phyloP scores from a whole-genome alignment of 805 yeast species.

The Tetrapisispora pingtungensis region DNA sequence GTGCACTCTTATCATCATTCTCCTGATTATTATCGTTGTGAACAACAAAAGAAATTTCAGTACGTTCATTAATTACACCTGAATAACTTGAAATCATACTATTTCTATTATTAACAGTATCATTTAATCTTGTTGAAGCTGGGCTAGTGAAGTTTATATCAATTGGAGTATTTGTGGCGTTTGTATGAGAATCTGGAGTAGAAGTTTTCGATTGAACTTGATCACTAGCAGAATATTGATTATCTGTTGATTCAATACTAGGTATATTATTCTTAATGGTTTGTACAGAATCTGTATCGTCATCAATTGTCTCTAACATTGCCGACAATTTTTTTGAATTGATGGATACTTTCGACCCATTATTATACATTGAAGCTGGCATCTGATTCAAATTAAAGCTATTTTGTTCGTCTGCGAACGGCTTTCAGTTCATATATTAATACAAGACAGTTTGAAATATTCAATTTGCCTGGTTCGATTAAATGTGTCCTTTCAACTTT shows the following conservation, averaged over 20 bases:
- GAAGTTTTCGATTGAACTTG: neutral
- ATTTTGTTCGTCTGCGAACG: no score
- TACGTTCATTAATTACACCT: slow-evolving; percentile 26
- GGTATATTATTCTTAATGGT: neutral
- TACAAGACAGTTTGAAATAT: no score
- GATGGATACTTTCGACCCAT: slow-evolving; percentile 11
- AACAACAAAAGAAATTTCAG: slow-evolving; percentile 23
- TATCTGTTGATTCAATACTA: neutral
- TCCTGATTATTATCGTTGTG: slow-evolving; percentile 8
- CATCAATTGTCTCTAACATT: slow-evolving; percentile 21
- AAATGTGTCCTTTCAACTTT: no score
- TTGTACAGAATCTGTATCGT: slow-evolving; percentile 10
- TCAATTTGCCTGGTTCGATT: no score
- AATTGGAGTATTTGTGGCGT: neutral
- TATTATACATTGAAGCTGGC: slow-evolving; percentile 3
- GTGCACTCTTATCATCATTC: slow-evolving; percentile 1
- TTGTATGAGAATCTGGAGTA: neutral
- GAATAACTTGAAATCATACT: slow-evolving; percentile 26
- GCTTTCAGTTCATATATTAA: no score
- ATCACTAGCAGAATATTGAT: neutral
- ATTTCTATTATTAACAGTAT: neutral
- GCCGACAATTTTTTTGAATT: slow-evolving; percentile 22
- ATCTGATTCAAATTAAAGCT: neutral
- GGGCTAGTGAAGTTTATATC: neutral
- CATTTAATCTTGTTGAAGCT: neutral